A percentile compares a stretch with the other conserved stretches of the same genome.
Evolutionary conservation across 2,329 filamentous ascomycete species (phyloP).

Genomic region (Penicillium sp.): DNA sequence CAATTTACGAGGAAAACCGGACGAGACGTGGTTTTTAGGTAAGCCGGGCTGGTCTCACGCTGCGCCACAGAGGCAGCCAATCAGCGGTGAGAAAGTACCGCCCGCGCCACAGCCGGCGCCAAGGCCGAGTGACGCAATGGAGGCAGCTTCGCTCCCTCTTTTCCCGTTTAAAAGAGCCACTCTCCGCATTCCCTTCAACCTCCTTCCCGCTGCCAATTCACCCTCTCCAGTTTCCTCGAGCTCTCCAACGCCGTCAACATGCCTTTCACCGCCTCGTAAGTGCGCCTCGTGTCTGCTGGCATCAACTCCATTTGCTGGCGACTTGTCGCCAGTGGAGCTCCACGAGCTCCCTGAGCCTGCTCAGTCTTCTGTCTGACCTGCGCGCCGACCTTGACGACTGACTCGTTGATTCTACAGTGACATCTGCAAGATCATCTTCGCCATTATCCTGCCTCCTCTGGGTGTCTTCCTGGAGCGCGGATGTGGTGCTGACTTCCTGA

Average conservation of each 20-base stretch:
- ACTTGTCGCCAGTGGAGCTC: background rate
- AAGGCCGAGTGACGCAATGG: constrained; percentile 32
- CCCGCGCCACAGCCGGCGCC: background rate
- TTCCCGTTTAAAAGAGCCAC: constrained; percentile 44
- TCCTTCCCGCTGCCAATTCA: constrained; percentile 2
- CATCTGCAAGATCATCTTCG: constrained; percentile 80
- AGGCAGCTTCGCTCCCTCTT: constrained; percentile 51
- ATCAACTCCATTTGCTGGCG: background rate
- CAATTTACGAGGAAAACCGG: background rate
- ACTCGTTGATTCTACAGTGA: constrained; percentile 49
- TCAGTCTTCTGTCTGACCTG: no score
- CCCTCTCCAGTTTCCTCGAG: no score
- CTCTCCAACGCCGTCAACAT: constrained; percentile 40
- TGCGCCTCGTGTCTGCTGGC: constrained; percentile 16
- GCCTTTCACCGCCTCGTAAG: constrained; percentile 52
- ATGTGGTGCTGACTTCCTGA: constrained; percentile 80
- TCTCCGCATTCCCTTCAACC: constrained; percentile 11
- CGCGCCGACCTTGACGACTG: constrained; percentile 4
- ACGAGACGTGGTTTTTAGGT: background rate
- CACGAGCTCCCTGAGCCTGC: no score
- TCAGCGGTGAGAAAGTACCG: no score
- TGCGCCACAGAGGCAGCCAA: constrained; percentile 4
- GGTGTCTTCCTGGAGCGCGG: constrained; percentile 94
- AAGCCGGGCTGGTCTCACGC: background rate
- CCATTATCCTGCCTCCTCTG: constrained; percentile 82